These are phyloP conservation scores for Margaritispora aquatica DNA, from an alignment of 495 filamentous ascomycete species.

Conservation along the genomic window DNA sequence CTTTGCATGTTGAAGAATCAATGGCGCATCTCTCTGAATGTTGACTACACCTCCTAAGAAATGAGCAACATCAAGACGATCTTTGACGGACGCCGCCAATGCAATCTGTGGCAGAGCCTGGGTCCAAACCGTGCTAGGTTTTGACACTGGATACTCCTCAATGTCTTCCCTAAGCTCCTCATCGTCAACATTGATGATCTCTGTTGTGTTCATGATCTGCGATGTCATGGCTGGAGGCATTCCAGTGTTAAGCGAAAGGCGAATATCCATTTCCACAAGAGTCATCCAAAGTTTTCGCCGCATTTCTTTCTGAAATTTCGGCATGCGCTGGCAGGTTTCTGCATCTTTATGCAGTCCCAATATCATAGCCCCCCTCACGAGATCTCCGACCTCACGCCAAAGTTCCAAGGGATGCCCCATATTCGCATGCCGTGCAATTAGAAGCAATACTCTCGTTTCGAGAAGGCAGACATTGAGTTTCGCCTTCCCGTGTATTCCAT, in stretches of 20 bases:
- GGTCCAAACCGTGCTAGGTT: constrained; percentile 5
- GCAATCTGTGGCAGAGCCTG: constrained; percentile 16
- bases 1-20: constrained; percentile 6
- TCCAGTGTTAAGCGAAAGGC: constrained; percentile 32
- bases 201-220: constrained; percentile 29
- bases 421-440: constrained; percentile 7
- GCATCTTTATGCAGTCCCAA: constrained; percentile 22
- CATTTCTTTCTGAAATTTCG: constrained; percentile 30
- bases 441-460: constrained; percentile 10
- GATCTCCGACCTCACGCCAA: constrained; percentile 10
- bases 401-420: neutral
- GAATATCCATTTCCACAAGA: constrained; percentile 37
- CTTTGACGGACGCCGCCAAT: constrained; percentile 5
- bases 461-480: constrained; percentile 6
- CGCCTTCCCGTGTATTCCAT: constrained; percentile 8
- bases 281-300: constrained; percentile 39
- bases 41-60: constrained; percentile 8
- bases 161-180: constrained; percentile 14
- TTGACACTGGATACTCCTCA: constrained; percentile 10
- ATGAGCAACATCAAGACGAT: constrained; percentile 9
- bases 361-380: constrained; percentile 16
- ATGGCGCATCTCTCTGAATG: constrained; percentile 5
- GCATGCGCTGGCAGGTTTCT: constrained; percentile 17
- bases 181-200: constrained; percentile 18
- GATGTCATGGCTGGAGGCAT: constrained; percentile 38